These are phyloP conservation scores for Senna tora DNA, from an alignment of 306 rosid genomes.

Conservation along the genomic window DNA sequence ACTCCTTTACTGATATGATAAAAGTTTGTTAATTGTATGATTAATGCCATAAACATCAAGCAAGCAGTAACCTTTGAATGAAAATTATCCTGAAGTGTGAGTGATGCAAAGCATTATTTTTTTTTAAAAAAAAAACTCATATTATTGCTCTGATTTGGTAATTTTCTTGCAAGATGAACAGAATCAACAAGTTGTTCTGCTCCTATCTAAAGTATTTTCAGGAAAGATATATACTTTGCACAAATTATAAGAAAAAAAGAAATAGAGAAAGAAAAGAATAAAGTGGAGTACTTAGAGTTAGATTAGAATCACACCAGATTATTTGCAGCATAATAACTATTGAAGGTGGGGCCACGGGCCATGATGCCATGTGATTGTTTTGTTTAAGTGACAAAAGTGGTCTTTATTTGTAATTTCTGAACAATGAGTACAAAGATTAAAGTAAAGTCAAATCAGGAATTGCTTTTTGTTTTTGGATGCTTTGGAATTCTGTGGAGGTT, in stretches of 20 bases:
- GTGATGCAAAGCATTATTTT: constrained; percentile 33
- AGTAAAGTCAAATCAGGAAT: constrained; percentile 39
- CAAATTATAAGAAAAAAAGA: constrained; percentile 25
- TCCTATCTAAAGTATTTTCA: constrained; percentile 14
- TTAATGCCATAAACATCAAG: constrained; percentile 24
- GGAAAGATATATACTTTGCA: constrained; percentile 24
- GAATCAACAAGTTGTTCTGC: constrained; percentile 13
- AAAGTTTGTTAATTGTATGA: constrained; percentile 43
- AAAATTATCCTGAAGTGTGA: constrained; percentile 37
- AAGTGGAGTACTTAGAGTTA: constrained; percentile 10
- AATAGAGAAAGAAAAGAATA: background rate
- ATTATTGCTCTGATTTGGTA: constrained; percentile 7
- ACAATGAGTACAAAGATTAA: constrained; percentile 36
- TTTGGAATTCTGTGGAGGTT: constrained; percentile 49
- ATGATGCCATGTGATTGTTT: constrained; percentile 36
- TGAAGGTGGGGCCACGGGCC: constrained; percentile 28
- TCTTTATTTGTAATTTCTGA: constrained; percentile 32
- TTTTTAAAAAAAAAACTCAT: constrained; percentile 18
- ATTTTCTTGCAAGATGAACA: constrained; percentile 29
- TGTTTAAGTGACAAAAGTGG: constrained; percentile 35
- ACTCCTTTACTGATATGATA: constrained; percentile 37
- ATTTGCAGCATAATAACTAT: constrained; percentile 19
- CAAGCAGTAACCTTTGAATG: constrained; percentile 33
- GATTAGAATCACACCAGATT: constrained; percentile 18
- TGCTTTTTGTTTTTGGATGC: constrained; percentile 60